Conservation (phyloP, 164 flowering plant genomes). For the Cinnamomum micranthum region DNA sequence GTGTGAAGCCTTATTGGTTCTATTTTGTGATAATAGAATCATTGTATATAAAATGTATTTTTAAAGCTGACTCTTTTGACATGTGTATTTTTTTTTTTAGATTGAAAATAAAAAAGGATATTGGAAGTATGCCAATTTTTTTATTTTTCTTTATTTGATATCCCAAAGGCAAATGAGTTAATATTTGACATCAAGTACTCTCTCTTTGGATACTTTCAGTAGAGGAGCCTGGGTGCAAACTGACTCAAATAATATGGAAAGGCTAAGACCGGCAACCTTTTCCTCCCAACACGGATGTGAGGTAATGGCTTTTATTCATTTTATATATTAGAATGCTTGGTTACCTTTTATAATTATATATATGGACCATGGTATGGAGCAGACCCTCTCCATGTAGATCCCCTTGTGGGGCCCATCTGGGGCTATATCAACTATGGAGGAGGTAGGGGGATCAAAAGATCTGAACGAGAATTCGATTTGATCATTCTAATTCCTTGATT, state of each 20-base stretch:
- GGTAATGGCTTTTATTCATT: slow-evolving; percentile 26
- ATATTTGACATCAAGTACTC: background rate
- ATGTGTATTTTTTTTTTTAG: too few species aligned
- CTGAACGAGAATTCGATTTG: too few species aligned
- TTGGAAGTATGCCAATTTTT: background rate
- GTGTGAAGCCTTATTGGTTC: background rate
- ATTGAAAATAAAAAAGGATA: too few species aligned
- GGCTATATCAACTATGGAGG: too few species aligned
- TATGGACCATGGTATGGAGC: too few species aligned
- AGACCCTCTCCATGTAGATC: too few species aligned
- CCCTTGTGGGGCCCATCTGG: too few species aligned
- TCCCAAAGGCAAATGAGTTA: background rate
- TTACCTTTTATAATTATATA: too few species aligned
- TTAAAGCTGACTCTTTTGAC: background rate
- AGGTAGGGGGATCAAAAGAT: too few species aligned
- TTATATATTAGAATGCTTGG: too few species aligned
- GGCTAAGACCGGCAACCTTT: slow-evolving; percentile 24
- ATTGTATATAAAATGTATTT: background rate
- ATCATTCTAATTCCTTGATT: too few species aligned
- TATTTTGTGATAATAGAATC: background rate
- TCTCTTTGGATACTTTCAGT: slow-evolving; percentile 17
- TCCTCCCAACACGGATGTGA: slow-evolving; percentile 33
- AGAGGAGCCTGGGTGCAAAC: slow-evolving; percentile 47
- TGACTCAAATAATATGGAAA: slow-evolving; percentile 36
- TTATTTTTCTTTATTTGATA: too few species aligned